Evolutionary conservation across 176 grass and related monocot species (phyloP).

Genomic region (Tuctoria greenei): DNA sequence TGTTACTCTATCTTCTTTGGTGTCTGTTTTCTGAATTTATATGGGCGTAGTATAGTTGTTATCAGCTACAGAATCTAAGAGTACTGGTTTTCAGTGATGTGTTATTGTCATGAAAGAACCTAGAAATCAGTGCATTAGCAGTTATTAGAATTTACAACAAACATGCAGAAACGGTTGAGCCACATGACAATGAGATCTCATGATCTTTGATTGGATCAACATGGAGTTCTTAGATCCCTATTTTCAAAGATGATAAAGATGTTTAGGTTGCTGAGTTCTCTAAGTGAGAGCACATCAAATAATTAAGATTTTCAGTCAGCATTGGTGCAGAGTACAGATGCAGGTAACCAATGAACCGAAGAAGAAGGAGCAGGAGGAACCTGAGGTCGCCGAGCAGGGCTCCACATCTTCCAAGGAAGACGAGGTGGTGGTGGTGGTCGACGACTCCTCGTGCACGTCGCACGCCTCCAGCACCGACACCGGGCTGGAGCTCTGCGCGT

Average conservation of each 20-base stretch:
- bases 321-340: not conserved
- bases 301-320: too few relatives aligned
- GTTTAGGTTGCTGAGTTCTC: not conserved
- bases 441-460: constrained; percentile 23
- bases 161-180: constrained; percentile 1
- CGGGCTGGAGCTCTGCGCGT: constrained; percentile 53
- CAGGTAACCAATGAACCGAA: not conserved
- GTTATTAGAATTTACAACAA: not conserved
- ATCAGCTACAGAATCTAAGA: not conserved
- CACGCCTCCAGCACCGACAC: constrained; percentile 72
- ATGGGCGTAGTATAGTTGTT: not conserved
- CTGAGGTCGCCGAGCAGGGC: constrained; percentile 51
- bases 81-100: not conserved
- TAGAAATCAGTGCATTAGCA: constrained; percentile 15
- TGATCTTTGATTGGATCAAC: not conserved
- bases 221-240: not conserved
- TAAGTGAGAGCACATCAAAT: not conserved
- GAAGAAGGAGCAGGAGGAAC: constrained; percentile 12
- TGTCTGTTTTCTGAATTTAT: not conserved
- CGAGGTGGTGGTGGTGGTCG: constrained; percentile 29
- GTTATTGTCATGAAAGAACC: constrained; percentile 31
- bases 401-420: constrained; percentile 33
- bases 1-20: not conserved
- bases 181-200: not conserved
- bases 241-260: not conserved